Evolutionary conservation across 306 rosid genomes (phyloP), one percentile per base, ranked within the genome.

Genomic region (Pyrus communis): DNA sequence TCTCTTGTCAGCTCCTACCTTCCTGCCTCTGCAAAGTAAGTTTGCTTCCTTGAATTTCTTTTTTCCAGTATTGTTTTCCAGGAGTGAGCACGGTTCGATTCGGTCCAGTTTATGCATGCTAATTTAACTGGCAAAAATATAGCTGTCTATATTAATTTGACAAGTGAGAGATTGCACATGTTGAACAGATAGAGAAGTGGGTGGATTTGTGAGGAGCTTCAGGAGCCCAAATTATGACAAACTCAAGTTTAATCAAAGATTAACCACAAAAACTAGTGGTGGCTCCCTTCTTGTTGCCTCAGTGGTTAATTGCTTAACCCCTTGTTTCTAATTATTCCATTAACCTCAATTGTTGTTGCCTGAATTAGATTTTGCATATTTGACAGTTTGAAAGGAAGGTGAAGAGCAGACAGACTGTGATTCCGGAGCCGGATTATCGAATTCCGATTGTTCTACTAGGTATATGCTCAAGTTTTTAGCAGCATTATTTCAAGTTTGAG

Each of bases 341-440:
- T 69, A 21, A 63, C 70, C 66, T 61, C 69, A 40, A 45, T 63
- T 69, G 55, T 35, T 18, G 31, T 55, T 77, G 31, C 60, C 9
- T 65, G 31, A 71, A 18, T 13, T 33, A 27, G 43, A 40, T 46
- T 21, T 75, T 25, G 73, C 67, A 62, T 78, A 42, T 85, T 75
- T 88, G 77, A 77, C 87, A 95, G 97, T 70, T 86, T 79, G 98
- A 91, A 85, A 88, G 84, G 87, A 88, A 69, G 84, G 83, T 74
- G 71, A 78, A 55, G 76, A 86, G 69, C 81, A 84, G 85, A 64
- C 94, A 84, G 85, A 90, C 93, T 11, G 97, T 92, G 79, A 76
- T 95, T 75, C 97, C 98, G 4, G 92, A 92, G 74, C 93, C 97
- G 31, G 98, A 95, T 86, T 95, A 95, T 70, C 79, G 98, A 71